Evolutionary conservation across 2,329 filamentous ascomycete species (phyloP).

Genomic region (Magnaporthiopsis rhizophila): DNA sequence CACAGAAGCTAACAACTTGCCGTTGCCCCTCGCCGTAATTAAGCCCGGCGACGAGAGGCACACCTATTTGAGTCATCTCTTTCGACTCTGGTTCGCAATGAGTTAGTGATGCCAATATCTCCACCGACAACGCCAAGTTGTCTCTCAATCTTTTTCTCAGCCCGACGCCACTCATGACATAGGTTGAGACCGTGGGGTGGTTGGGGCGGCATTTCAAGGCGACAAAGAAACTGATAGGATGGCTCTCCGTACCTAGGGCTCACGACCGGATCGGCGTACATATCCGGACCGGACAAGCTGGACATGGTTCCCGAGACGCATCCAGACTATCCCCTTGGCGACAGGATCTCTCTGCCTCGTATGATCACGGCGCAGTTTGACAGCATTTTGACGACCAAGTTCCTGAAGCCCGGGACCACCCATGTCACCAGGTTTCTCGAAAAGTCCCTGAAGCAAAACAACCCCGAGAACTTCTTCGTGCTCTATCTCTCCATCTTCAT

Average conservation of each 20-base stretch:
- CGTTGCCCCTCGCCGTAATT: no score
- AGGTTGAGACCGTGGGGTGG: no score
- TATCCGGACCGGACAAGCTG: slow-evolving; percentile 31
- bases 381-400: slow-evolving; percentile 27
- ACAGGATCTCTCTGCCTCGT: slow-evolving; percentile 30
- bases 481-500: slow-evolving; percentile 33
- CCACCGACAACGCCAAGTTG: background rate
- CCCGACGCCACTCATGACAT: no score
- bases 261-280: slow-evolving; percentile 34
- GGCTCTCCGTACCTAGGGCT: slow-evolving; percentile 26
- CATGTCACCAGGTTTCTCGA: slow-evolving; percentile 28
- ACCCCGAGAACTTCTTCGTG: slow-evolving; percentile 24
- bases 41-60: slow-evolving; percentile 8
- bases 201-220: background rate
- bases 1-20: background rate
- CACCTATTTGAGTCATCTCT: slow-evolving; percentile 30
- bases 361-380: slow-evolving; percentile 40
- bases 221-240: background rate
- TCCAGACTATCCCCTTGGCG: slow-evolving; percentile 26
- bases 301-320: slow-evolving; percentile 30
- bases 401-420: slow-evolving; percentile 26
- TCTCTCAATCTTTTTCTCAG: background rate
- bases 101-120: slow-evolving; percentile 25
- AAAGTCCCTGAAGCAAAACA: slow-evolving; percentile 24
- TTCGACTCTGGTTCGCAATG: slow-evolving; percentile 38